Percentiles rank a stretch among this genome's conserved stretches.
Evolutionary conservation across 176 grass and related monocot genomes (phyloP).

Genomic region (Rhynchospora pubera): DNA sequence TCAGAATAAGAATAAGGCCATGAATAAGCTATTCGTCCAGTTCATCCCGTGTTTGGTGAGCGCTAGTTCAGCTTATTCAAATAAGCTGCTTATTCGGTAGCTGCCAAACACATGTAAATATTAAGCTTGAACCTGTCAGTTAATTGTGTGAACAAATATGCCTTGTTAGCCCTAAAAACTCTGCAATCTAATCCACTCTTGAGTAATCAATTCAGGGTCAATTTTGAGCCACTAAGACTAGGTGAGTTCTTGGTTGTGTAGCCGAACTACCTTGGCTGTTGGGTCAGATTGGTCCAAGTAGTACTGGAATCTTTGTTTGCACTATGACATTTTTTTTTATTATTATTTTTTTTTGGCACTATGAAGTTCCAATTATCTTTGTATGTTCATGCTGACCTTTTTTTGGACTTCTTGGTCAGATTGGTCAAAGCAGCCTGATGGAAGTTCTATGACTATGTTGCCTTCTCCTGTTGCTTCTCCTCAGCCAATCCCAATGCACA

Average conservation of each 20-base stretch:
- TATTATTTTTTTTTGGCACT: background rate
- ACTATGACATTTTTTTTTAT: no score
- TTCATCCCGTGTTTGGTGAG: no score
- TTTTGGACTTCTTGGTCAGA: slow-evolving; percentile 47
- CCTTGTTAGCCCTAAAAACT: background rate
- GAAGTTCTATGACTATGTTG: slow-evolving; percentile 45
- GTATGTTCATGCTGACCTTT: slow-evolving; percentile 8
- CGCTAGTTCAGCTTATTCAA: no score
- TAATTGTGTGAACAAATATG: background rate
- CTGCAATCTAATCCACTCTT: background rate
- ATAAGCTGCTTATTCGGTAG: no score
- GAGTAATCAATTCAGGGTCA: background rate
- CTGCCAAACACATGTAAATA: background rate
- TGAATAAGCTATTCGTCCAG: no score
- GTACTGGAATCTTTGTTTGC: slow-evolving; percentile 4
- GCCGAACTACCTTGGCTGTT: background rate
- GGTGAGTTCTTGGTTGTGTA: background rate
- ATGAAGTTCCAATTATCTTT: slow-evolving; percentile 21
- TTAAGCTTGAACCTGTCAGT: background rate
- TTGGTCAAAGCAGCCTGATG: slow-evolving; percentile 69
- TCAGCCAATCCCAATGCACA: slow-evolving; percentile 36
- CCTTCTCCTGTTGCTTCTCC: slow-evolving; percentile 62
- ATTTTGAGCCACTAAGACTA: background rate
- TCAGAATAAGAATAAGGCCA: no score
- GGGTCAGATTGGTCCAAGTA: background rate